Evolutionary conservation across 495 filamentous ascomycete genomes (phyloP), one percentile per base, ranked within the genome.

Genomic region (Tuber brumale): DNA sequence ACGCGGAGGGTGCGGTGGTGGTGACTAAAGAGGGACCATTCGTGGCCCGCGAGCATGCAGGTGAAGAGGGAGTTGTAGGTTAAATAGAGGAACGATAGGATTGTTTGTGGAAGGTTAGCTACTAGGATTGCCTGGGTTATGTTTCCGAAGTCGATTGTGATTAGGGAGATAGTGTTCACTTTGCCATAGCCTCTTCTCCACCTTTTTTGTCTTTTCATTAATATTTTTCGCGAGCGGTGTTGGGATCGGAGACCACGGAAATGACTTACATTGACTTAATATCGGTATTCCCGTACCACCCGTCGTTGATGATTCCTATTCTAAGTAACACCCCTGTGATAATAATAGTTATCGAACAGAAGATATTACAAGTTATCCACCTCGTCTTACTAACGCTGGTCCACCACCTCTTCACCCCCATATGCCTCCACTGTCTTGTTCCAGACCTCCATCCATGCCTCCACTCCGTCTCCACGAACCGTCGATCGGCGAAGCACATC

Each of bases 21-120:
- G 43, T 44, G 43, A 44, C 43, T 44, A 12, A 16, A 44, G 14
- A 44, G 43, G 10, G 43, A 16, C 43, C 14, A 16, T 44, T 44
- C 43, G 1, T 44, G 43, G 14, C 43, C 12, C 1, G 14, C 16
- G 43, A 44, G 43, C 43, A 44, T 44, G 12, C 14, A 44, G 43
- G 43, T 44, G 14, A 44, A 44, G 10, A 86, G 70, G 61, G 81
- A 72, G 80, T 87, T 85, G 80, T 83, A 84, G 7, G 48, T 43
- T 0, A 85, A 78, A 73, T 88, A 88, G 19, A 84, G 70, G 4
- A 86, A 74, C 0, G 85, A 85, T 16, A 88, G 74, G 0, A 87
- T 41, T 0, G 85, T 72, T 77, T 89, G 88, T 0, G 85, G 85
- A 3, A 77, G 57, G 76, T 89, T 72, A 35, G 44, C 71, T 14